phyloP scores from a whole-genome alignment of 179 eudicot species.

The Spinacia oleracea region DNA sequence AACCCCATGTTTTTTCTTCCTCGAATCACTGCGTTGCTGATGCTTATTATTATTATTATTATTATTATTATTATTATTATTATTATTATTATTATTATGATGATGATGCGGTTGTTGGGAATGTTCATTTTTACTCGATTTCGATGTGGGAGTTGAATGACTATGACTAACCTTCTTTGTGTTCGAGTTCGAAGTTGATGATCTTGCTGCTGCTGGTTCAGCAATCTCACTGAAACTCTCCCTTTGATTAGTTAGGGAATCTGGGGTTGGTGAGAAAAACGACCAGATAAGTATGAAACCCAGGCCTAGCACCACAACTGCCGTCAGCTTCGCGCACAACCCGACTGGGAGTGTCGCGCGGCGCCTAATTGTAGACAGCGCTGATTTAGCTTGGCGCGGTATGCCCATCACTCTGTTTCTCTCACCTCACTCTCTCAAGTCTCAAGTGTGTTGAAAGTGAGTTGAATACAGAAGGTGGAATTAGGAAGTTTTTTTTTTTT shows the following conservation, averaged over 20 bases:
- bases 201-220: conserved; percentile 43
- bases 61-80: too few species aligned
- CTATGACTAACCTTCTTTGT: conserved; percentile 16
- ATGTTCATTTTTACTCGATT: conserved; percentile 31
- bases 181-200: conserved; percentile 21
- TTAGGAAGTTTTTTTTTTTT: too few species aligned
- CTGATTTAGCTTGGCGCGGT: conserved; percentile 55
- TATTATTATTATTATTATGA: too few species aligned
- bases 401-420: conserved; percentile 45
- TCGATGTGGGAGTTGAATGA: conserved; percentile 22
- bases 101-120: conserved; percentile 7
- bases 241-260: conserved; percentile 61
- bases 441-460: neutral
- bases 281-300: conserved; percentile 86
- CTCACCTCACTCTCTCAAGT: neutral
- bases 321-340: conserved; percentile 63
- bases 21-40: conserved; percentile 23
- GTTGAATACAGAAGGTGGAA: neutral
- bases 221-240: conserved; percentile 70
- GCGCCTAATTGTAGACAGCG: conserved; percentile 45
- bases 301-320: conserved; percentile 68
- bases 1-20: conserved; percentile 31
- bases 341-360: conserved; percentile 71
- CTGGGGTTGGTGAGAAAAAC: conserved; percentile 66
- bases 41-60: conserved; percentile 32